Evolutionary conservation across 2,329 filamentous ascomycete species (phyloP).

Genomic region (Canariomyces notabilis): DNA sequence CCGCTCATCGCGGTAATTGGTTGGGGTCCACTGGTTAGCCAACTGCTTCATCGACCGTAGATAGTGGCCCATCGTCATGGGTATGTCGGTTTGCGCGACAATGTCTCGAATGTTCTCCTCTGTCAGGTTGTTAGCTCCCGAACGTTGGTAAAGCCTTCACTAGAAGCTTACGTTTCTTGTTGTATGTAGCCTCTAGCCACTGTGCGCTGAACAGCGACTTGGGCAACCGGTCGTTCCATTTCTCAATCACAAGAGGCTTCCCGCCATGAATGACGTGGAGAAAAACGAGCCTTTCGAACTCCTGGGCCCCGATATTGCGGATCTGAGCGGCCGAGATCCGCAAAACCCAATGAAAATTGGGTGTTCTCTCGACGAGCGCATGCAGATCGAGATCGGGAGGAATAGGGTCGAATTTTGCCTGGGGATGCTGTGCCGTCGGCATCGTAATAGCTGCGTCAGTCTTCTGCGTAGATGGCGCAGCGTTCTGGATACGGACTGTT

Average conservation of each 20-base stretch:
- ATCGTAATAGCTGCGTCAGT: constrained; percentile 44
- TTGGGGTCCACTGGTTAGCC: constrained; percentile 71
- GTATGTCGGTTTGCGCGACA: constrained; percentile 64
- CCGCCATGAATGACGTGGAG: constrained; percentile 80
- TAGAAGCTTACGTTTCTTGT: constrained; percentile 63
- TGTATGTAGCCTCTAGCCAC: constrained; percentile 76
- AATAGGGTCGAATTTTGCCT: constrained; percentile 88
- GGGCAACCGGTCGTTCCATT: constrained; percentile 73
- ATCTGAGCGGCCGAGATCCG: constrained; percentile 77
- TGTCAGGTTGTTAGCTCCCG: constrained; percentile 31
- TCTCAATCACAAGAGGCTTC: constrained; percentile 85
- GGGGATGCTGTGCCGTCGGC: constrained; percentile 69
- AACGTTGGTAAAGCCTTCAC: neutral
- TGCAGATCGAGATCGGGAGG: constrained; percentile 77
- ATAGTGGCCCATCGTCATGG: constrained; percentile 86
- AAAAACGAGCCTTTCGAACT: constrained; percentile 80
- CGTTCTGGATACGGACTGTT: neutral
- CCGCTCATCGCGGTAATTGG: constrained; percentile 71
- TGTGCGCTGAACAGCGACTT: constrained; percentile 70
- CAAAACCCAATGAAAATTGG: constrained; percentile 83
- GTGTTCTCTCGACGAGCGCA: constrained; percentile 66
- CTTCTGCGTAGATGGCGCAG: neutral
- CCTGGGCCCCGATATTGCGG: constrained; percentile 66
- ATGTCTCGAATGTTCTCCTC: constrained; percentile 85
- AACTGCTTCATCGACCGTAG: constrained; percentile 80